phyloP scores from a whole-genome alignment of 495 filamentous ascomycete species.

The Monascus purpureus region DNA sequence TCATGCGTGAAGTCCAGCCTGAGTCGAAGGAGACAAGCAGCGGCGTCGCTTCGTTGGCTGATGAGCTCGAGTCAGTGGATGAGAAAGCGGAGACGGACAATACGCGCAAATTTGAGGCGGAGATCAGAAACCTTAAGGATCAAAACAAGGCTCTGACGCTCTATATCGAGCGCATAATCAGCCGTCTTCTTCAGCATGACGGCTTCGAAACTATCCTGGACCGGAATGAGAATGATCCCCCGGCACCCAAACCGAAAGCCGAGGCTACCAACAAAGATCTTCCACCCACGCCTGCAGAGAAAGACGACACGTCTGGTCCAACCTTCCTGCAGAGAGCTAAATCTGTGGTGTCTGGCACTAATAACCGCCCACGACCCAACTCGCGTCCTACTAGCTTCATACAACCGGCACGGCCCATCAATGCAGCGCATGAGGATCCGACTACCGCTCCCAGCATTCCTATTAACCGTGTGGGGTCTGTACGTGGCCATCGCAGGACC shows the following conservation, averaged over 20 bases:
- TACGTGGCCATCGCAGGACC: conserved; percentile 44
- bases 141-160: conserved; percentile 93
- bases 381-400: conserved; percentile 51
- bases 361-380: conserved; percentile 29
- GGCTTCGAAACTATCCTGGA: conserved; percentile 82
- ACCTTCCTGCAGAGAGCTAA: conserved; percentile 69
- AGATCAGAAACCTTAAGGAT: conserved; percentile 72
- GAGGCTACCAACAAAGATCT: conserved; percentile 60
- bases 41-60: conserved; percentile 55
- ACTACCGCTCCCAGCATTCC: conserved; percentile 77
- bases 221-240: conserved; percentile 45
- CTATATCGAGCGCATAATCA: conserved; percentile 98
- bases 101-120: conserved; percentile 55
- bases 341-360: conserved; percentile 43
- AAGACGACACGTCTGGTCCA: conserved; percentile 33
- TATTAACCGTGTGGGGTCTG: conserved; percentile 49
- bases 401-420: conserved; percentile 29
- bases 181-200: conserved; percentile 81
- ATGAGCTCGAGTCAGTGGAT: conserved; percentile 63
- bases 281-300: conserved; percentile 59
- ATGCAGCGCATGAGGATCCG: conserved; percentile 48
- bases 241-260: conserved; percentile 8
- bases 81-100: conserved; percentile 43
- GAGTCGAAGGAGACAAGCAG: conserved; percentile 22
- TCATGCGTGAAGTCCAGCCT: conserved; percentile 44